These are phyloP conservation scores for Babesia bovis DNA, from an alignment of 169 alveolate species.

Conservation along the genomic window DNA sequence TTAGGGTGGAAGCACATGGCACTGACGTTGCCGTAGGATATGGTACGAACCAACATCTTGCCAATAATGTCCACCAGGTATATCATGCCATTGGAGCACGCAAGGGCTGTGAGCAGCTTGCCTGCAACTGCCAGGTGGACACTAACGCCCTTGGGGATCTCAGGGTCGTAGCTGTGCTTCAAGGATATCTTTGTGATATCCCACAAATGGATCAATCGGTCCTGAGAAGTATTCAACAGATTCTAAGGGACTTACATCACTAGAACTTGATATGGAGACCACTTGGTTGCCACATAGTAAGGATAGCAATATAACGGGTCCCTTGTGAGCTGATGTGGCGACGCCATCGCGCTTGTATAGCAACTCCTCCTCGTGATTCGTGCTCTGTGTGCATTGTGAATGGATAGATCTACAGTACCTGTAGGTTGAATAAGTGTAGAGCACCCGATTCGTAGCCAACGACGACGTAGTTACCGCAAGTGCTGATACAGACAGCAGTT, in stretches of 20 bases:
- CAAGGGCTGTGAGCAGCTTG: constrained; percentile 54
- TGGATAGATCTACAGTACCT: constrained; percentile 35
- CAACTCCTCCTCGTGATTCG: constrained; percentile 53
- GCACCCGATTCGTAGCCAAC: constrained; percentile 89
- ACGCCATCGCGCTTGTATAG: neutral
- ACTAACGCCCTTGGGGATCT: constrained; percentile 36
- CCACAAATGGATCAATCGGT: constrained; percentile 49
- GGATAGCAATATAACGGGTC: constrained; percentile 33
- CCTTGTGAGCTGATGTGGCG: constrained; percentile 42
- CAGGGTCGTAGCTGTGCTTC: constrained; percentile 49
- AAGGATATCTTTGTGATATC: constrained; percentile 21
- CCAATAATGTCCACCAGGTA: constrained; percentile 57
- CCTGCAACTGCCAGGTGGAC: constrained; percentile 40
- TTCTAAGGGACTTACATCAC: constrained; percentile 1
- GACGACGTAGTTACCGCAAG: constrained; percentile 93
- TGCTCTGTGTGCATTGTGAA: constrained; percentile 20
- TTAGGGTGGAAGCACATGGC: constrained; percentile 59
- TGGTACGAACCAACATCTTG: constrained; percentile 37
- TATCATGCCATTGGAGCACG: constrained; percentile 53
- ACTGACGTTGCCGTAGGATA: constrained; percentile 26
- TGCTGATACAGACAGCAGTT: constrained; percentile 84
- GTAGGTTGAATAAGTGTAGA: constrained; percentile 88
- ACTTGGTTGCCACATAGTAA: constrained; percentile 38
- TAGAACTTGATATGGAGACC: constrained; percentile 45
- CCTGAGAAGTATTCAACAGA: neutral